These are phyloP conservation scores for Musa schizocarpa DNA, from an alignment of 176 grass and related monocot genomes.

Conservation along the genomic window DNA sequence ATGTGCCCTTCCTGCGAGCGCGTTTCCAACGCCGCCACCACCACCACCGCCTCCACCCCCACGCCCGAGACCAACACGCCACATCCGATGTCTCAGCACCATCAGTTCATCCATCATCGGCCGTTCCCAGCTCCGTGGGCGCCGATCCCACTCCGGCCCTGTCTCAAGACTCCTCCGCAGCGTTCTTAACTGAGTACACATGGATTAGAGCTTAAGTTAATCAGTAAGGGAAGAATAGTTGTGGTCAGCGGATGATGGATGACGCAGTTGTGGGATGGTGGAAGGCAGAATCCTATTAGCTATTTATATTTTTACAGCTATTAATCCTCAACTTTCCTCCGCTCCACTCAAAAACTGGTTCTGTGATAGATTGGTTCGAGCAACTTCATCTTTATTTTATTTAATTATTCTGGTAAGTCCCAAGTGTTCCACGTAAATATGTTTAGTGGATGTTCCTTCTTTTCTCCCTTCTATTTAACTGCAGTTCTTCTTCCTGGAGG, in stretches of 20 bases:
- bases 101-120: not conserved
- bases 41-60: not conserved
- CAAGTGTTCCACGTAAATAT: too few relatives aligned
- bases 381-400: not conserved
- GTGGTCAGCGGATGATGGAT: not conserved
- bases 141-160: slow-evolving; percentile 7
- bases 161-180: not conserved
- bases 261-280: not conserved
- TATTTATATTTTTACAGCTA: not conserved
- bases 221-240: not conserved
- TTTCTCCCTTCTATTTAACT: too few relatives aligned
- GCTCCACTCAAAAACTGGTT: not conserved
- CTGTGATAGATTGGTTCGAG: not conserved
- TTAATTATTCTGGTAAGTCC: too few relatives aligned
- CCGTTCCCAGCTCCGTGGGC: not conserved
- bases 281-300: slow-evolving; percentile 5
- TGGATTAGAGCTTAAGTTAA: not conserved
- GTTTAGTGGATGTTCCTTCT: too few relatives aligned
- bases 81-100: not conserved
- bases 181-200: not conserved
- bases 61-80: not conserved
- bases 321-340: not conserved
- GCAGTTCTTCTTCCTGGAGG: too few relatives aligned
- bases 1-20: slow-evolving; percentile 4
- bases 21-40: not conserved